Conservation (phyloP, 1,284 basidiomycete genomes). For the Grifola frondosa region DNA sequence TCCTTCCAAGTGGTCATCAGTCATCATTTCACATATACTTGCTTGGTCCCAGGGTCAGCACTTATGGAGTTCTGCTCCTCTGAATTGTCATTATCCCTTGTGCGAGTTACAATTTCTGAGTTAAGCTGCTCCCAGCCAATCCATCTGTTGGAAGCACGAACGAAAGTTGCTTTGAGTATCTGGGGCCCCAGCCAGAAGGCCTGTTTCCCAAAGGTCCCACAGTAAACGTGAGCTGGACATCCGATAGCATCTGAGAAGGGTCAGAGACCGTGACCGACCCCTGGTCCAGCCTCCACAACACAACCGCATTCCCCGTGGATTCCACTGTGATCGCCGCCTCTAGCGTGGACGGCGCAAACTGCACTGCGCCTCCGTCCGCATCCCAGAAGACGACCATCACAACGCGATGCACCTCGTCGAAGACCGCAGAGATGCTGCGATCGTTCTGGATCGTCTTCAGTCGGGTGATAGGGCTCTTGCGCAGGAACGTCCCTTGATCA, state of each 20-base stretch:
- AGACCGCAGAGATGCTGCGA: slow-evolving; percentile 33
- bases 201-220: slow-evolving; percentile 31
- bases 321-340: slow-evolving; percentile 39
- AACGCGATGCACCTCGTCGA: slow-evolving; percentile 29
- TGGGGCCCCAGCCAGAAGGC: no score
- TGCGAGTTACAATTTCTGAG: slow-evolving; percentile 27
- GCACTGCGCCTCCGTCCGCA: slow-evolving; percentile 25
- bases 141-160: slow-evolving; percentile 34
- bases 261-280: slow-evolving; percentile 55
- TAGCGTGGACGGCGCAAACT: slow-evolving; percentile 13
- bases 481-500: slow-evolving; percentile 32
- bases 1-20: no score
- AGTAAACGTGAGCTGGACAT: slow-evolving; percentile 32
- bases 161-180: slow-evolving; percentile 27
- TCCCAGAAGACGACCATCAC: slow-evolving; percentile 39
- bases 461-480: slow-evolving; percentile 20
- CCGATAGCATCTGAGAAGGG: slow-evolving; percentile 45
- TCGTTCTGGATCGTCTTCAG: slow-evolving; percentile 42
- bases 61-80: not conserved
- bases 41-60: not conserved
- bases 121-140: slow-evolving; percentile 43
- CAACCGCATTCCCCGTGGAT: slow-evolving; percentile 39
- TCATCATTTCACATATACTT: no score
- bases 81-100: not conserved
- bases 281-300: slow-evolving; percentile 44